phyloP scores from a whole-genome alignment of 768 basidiomycete genomes.

The Leccinum ochraceum region DNA sequence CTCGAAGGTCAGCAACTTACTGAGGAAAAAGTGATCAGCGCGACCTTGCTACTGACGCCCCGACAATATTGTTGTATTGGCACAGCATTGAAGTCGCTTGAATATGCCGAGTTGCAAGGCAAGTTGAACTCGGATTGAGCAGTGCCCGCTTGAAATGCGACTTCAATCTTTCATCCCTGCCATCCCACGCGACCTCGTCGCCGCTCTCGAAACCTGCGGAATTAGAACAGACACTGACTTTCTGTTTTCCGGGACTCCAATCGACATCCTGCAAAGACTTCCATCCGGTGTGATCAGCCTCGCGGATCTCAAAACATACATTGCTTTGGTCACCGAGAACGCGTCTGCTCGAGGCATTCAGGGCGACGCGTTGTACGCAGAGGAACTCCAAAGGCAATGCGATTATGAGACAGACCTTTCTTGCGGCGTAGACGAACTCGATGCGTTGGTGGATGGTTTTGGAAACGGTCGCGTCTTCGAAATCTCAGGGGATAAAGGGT shows the following conservation, averaged over 20 bases:
- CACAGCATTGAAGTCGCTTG: too few relatives aligned
- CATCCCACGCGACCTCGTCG: slow-evolving; percentile 46
- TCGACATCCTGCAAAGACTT: slow-evolving; percentile 53
- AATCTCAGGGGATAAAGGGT: slow-evolving; percentile 62
- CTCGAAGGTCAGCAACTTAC: not conserved
- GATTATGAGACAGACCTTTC: slow-evolving; percentile 15
- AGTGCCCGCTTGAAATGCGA: slow-evolving; percentile 16
- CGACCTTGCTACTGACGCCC: not conserved
- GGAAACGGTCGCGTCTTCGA: slow-evolving; percentile 59
- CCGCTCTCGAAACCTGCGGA: slow-evolving; percentile 45
- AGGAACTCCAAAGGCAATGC: slow-evolving; percentile 16
- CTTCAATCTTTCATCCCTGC: slow-evolving; percentile 28
- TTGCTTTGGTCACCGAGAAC: slow-evolving; percentile 40
- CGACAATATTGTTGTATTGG: too few relatives aligned
- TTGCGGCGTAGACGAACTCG: slow-evolving; percentile 49
- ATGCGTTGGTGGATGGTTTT: slow-evolving; percentile 52
- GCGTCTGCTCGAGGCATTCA: slow-evolving; percentile 45
- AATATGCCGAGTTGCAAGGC: too few relatives aligned
- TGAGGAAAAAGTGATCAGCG: not conserved
- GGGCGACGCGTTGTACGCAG: slow-evolving; percentile 31
- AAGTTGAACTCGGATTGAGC: too few relatives aligned
- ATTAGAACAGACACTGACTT: slow-evolving; percentile 61
- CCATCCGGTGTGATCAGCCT: slow-evolving; percentile 51
- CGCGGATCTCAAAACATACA: slow-evolving; percentile 46
- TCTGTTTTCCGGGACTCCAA: slow-evolving; percentile 47